Base-by-base conservation (phyloP, 805 yeast genomes). In the Lipomyces chichibuensis region DNA sequence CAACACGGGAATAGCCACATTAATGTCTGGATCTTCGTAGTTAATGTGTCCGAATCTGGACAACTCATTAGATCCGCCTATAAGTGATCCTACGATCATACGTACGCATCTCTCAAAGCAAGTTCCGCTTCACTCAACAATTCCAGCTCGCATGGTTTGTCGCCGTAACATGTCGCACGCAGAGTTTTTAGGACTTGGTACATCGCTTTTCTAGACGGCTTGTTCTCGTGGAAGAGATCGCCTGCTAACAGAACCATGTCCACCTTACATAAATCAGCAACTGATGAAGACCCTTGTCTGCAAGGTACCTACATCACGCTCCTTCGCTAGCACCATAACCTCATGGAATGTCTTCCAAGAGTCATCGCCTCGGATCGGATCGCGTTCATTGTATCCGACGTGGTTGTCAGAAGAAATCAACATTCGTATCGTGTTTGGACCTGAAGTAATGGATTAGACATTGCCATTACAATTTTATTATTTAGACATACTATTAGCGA, bases 361-460 rank as follows among this genome's bases (percentile, higher is more conserved):
- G 74, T 95, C 99, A 73, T 90, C 89, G 0, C 97, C 97, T 20
- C 96, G 83, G 3, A 94, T 87, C 0, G 97, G 93, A 76, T 95
- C 98, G 51, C 84, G 85, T 75, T 95, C 99, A 66, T 87, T 87
- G 76, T 88, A 93, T 0, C 99, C 99, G 23, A 95, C 97, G 81
- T 95, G 99, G 75, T 95, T 95, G 75, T 95, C 99, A 0, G 98
- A 92, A 2, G 99, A 92, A 39, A 95, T 78, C 39, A 95, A 84
- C 23, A 95, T 84, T 29, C 90, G 80, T 20, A 93, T 85, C 0
- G 97, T 91, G 76, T 91, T 85, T n/a, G 67, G 57, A n/a, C 32
- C 66, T 63, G 49, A 8, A 43, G 23, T n/a, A n/a, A 17, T 43
- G 49, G 13, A 17, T 43, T 43, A 43, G 49, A 43, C 23, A n/a